Conservation (phyloP, 441 rosid species). For the Capsella rubella region DNA sequence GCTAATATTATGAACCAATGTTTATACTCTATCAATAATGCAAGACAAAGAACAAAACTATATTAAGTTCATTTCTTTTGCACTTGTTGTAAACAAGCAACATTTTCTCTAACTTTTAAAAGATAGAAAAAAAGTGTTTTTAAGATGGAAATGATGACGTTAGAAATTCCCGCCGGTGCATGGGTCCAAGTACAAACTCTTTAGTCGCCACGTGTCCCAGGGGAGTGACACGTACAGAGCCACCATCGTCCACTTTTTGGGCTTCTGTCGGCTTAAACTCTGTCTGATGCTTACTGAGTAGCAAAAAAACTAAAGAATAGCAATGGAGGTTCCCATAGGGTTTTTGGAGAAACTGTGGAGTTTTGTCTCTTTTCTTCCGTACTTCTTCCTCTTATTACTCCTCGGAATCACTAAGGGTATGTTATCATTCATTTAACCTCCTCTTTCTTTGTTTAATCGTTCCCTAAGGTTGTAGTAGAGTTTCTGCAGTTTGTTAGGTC, state of each 20-base stretch:
- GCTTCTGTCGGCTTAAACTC: conserved; percentile 6
- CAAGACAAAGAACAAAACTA: too few species aligned
- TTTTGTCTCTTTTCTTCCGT: conserved; percentile 59
- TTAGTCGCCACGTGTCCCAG: conserved; percentile 46
- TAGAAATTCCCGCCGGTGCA: too few species aligned
- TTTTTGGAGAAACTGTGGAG: conserved; percentile 74
- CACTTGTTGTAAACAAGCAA: too few species aligned
- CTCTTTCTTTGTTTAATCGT: not conserved
- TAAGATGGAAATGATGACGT: too few species aligned
- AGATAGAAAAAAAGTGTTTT: too few species aligned
- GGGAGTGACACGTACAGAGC: conserved; percentile 50
- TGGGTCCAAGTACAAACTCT: too few species aligned
- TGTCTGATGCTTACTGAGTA: not conserved
- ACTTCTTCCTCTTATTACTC: conserved; percentile 65
- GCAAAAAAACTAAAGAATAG: not conserved
- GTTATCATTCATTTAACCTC: not conserved
- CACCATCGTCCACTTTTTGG: conserved; percentile 1
- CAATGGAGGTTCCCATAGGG: conserved; percentile 74
- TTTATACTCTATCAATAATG: too few species aligned
- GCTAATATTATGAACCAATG: too few species aligned
- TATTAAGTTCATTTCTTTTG: too few species aligned
- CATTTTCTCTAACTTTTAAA: too few species aligned
- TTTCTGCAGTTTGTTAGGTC: not conserved
- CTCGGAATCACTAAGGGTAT: conserved; percentile 78
- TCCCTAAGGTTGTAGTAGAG: too few species aligned